phyloP scores from a whole-genome alignment of 2,329 filamentous ascomycete species.

The Aspergillus jensenii region DNA sequence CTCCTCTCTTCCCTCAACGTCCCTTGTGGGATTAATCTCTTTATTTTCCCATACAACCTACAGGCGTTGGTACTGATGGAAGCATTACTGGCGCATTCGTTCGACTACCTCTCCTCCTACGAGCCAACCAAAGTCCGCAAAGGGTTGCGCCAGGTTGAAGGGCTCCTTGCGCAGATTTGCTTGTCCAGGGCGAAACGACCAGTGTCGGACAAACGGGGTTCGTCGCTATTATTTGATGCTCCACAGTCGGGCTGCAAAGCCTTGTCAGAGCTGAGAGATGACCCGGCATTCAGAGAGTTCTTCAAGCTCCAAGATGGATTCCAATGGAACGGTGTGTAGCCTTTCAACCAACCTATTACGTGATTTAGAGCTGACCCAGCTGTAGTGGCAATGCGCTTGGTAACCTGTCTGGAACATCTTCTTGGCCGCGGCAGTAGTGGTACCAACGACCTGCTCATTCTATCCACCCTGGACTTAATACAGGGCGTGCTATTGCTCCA shows the following conservation, averaged over 20 bases:
- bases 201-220: constrained; percentile 42
- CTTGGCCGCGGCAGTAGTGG: constrained; percentile 79
- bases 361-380: background rate
- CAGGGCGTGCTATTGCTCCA: constrained; percentile 87
- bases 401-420: constrained; percentile 81
- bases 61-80: constrained; percentile 64
- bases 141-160: constrained; percentile 90
- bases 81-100: constrained; percentile 84
- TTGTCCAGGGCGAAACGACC: constrained; percentile 57
- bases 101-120: constrained; percentile 94
- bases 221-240: constrained; percentile 40
- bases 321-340: constrained; percentile 76
- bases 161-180: constrained; percentile 90
- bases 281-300: constrained; percentile 91
- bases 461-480: constrained; percentile 82
- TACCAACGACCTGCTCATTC: constrained; percentile 82
- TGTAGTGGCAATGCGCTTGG: constrained; percentile 75
- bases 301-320: constrained; percentile 96
- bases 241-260: constrained; percentile 56
- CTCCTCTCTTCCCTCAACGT: constrained; percentile 1
- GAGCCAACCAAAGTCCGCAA: constrained; percentile 88
- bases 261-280: constrained; percentile 69
- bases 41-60: background rate
- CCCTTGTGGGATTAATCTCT: constrained; percentile 3
- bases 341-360: background rate